Evolutionary conservation across 805 yeast species (phyloP), one percentile per base, ranked within the genome.

Genomic region (Kodamaea hsintzibuensis): DNA sequence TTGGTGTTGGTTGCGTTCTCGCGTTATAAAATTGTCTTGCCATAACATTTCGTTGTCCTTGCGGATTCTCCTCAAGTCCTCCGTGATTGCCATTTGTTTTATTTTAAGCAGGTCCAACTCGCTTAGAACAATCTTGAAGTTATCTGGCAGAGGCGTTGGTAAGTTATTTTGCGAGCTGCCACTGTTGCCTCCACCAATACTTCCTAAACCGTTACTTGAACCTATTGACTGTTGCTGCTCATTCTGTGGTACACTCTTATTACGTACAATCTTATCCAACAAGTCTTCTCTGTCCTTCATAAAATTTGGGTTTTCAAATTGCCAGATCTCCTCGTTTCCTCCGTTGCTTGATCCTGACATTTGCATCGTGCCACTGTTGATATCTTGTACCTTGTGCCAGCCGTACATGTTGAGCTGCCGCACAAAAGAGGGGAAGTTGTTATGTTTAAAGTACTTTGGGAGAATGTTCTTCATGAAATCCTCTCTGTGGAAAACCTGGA

Each of bases 371-470:
- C 96, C 98, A 22, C 88, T 81, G 54, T 74, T 88, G 18, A 92
- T 84, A 70, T 95, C 98, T 71, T 95, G 99, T 3, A 95, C 95
- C 71, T 95, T 95, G 74, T 92, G 98, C 97, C 98, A 95, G 9
- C 99, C 99, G 68, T 95, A 95, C 99, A 95, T 93, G 72, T 93
- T 93, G 63, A 93, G 78, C 68, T 93, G 99, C 57, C 99, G 83
- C 13, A 95, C 98, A 78, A 95, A 95, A 33, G 95, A 86, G 17
- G 98, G 96, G 72, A 95, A 92, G 68, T 95, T 93, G 56, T 89
- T 87, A 72, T 95, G 99, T 69, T 95, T 95, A 78, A 92, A 95
- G 73, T 91, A 95, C 64, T 86, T 85, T 4, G 99, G 99, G 57
- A 95, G 73, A 25, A 95, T 86, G 55, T 80, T 76, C 62, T 86